phyloP scores from a whole-genome alignment of 805 yeast species.

The Pachysolen tannophilus region DNA sequence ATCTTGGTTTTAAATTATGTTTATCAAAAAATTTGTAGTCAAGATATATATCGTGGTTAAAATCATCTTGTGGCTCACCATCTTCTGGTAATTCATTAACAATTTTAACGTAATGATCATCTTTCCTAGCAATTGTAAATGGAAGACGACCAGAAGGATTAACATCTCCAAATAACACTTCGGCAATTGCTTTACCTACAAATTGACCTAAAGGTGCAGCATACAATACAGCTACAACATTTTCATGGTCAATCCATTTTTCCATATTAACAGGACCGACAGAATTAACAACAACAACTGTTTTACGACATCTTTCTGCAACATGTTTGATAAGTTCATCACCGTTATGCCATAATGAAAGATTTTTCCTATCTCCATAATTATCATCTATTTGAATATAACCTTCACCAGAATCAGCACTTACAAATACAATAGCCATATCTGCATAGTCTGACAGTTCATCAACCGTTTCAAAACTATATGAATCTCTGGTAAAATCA shows the following conservation, averaged over 20 bases:
- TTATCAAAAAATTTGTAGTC: slow-evolving; percentile 37
- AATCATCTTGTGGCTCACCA: slow-evolving; percentile 28
- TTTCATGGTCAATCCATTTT: slow-evolving; percentile 42
- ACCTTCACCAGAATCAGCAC: slow-evolving; percentile 52
- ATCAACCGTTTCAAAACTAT: slow-evolving; percentile 35
- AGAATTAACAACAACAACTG: slow-evolving; percentile 46
- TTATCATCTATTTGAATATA: slow-evolving; percentile 49
- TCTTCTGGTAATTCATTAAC: slow-evolving; percentile 26
- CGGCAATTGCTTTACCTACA: slow-evolving; percentile 33
- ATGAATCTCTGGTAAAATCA: slow-evolving; percentile 35
- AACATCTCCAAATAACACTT: slow-evolving; percentile 33
- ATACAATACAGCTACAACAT: slow-evolving; percentile 47
- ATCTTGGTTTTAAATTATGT: slow-evolving; percentile 25
- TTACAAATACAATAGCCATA: slow-evolving; percentile 43
- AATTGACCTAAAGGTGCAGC: slow-evolving; percentile 50
- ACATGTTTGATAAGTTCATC: slow-evolving; percentile 42
- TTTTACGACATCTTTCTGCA: slow-evolving; percentile 40
- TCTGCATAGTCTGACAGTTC: slow-evolving; percentile 42
- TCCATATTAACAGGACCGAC: slow-evolving; percentile 57
- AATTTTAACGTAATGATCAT: slow-evolving; percentile 21
- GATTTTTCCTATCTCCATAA: slow-evolving; percentile 49
- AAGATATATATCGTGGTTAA: slow-evolving; percentile 34
- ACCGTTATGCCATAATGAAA: slow-evolving; percentile 53
- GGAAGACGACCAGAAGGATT: slow-evolving; percentile 36
- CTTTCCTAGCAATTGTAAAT: slow-evolving; percentile 41